phyloP scores from a whole-genome alignment of 805 yeast species.

The Maudiozyma barnettii region DNA sequence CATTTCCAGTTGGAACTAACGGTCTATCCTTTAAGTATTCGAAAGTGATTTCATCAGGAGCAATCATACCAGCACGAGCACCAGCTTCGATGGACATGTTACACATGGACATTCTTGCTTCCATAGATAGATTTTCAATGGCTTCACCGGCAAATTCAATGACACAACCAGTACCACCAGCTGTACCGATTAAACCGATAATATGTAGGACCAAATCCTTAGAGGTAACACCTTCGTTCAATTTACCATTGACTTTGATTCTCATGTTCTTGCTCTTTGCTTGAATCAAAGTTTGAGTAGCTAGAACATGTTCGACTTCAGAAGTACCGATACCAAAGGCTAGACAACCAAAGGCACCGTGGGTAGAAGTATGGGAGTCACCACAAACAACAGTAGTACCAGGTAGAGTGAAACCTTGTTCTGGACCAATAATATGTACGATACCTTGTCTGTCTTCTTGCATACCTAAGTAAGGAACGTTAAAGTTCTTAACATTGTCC shows the following conservation, averaged over 20 bases:
- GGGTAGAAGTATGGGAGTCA: constrained; percentile 97
- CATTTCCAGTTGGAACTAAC: constrained; percentile 83
- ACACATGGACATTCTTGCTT: constrained; percentile 98
- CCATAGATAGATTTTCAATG: constrained; percentile 82
- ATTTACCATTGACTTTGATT: constrained; percentile 73
- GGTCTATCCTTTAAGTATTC: constrained; percentile 90
- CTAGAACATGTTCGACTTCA: constrained; percentile 96
- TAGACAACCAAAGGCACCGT: constrained; percentile 95
- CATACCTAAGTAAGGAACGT: constrained; percentile 90
- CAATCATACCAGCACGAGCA: constrained; percentile 99
- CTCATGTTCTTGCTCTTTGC: constrained; percentile 95
- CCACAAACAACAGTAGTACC: constrained; percentile 99
- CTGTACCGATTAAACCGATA: constrained; percentile 95
- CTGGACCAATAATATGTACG: constrained; percentile 98
- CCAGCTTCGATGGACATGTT: constrained; percentile 99
- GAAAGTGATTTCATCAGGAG: constrained; percentile 85
- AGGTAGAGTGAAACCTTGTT: constrained; percentile 96
- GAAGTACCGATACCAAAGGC: constrained; percentile 99
- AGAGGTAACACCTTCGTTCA: constrained; percentile 84
- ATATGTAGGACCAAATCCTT: constrained; percentile 92
- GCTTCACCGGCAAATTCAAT: constrained; percentile 97
- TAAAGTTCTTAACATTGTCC: constrained; percentile 83
- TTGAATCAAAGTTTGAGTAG: constrained; percentile 94
- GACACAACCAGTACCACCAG: constrained; percentile 97
- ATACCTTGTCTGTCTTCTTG: constrained; percentile 92